Evolutionary conservation across 2,329 filamentous ascomycete species (phyloP).

Genomic region (Neofusicoccum ribis): DNA sequence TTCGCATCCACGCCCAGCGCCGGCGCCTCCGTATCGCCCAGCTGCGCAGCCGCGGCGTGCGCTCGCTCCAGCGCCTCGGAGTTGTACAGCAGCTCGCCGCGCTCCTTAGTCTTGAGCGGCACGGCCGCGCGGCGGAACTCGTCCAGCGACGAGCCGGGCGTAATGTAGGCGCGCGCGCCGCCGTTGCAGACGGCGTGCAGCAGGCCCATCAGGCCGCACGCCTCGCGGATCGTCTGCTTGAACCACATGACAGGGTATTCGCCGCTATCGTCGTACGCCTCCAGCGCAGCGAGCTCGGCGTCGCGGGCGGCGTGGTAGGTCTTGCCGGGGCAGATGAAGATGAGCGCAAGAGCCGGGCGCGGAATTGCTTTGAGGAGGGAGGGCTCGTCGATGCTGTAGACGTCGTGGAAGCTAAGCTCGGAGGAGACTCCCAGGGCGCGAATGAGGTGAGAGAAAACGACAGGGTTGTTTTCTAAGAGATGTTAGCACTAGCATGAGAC

Average conservation of each 20-base stretch:
- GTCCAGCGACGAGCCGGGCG: constrained; percentile 46
- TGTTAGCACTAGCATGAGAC: neutral
- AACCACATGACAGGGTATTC: constrained; percentile 87
- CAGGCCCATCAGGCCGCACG: constrained; percentile 86
- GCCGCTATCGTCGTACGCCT: constrained; percentile 69
- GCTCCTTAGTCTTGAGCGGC: constrained; percentile 44
- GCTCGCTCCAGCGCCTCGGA: constrained; percentile 45
- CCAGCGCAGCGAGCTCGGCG: constrained; percentile 66
- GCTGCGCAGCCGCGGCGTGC: constrained; percentile 43
- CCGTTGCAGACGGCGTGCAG: constrained; percentile 83
- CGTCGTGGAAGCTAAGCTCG: constrained; percentile 80
- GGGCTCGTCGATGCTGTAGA: constrained; percentile 85
- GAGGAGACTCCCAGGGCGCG: constrained; percentile 80
- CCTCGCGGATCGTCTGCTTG: constrained; percentile 90
- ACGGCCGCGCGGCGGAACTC: constrained; percentile 46
- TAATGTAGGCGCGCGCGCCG: constrained; percentile 62
- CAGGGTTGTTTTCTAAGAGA: constrained; percentile 71
- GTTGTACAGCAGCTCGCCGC: constrained; percentile 56
- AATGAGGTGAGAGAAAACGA: constrained; percentile 81
- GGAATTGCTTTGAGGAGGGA: constrained; percentile 84
- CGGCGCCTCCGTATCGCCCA: constrained; percentile 43
- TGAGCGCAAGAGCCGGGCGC: constrained; percentile 80
- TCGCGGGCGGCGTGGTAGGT: constrained; percentile 76
- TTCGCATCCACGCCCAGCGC: constrained; percentile 30
- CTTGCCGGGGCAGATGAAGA: constrained; percentile 88